Evolutionary conservation across 2,329 filamentous ascomycete genomes (phyloP), one percentile per base, ranked within the genome.

Genomic region (Magnaporthiopsis poae): DNA sequence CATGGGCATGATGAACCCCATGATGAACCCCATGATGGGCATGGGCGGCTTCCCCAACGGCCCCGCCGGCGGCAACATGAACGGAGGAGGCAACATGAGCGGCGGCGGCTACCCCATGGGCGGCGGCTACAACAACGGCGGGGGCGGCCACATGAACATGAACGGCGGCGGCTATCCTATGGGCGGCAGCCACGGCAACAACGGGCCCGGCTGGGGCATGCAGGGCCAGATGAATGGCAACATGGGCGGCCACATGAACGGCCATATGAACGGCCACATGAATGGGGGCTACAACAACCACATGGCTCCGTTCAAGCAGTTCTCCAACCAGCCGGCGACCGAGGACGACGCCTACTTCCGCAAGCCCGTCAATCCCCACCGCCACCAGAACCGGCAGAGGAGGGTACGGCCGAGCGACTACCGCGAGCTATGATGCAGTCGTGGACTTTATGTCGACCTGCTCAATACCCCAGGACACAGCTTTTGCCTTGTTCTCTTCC

Each of bases 321-420:
- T 84, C 71, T 82, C 82, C 64, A 73, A 77, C 1, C 79, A 80
- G 68, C 83, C 84, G 2, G 88, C 84, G 67, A 86, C 87, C 69
- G 91, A 96, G 66, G 92, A 96, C 67, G 91, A 92, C 68, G 91
- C 95, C 8, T 99, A 99, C 78, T 96, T 98, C 76, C 86, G 95
- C 67, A 94, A 96, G 76, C 95, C 95, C 0, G 91, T 98, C 69
- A 99, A 99, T 75, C 94, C 93, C 2, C 91, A 96, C 74, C 87
- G 95, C 64, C 91, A 95, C 74, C 89, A 93, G 76, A 91, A 92
- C 73, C 86, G 90, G 72, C 88, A 92, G 72, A 86, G 89, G 70
- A 84, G 91, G 72, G 87, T 91, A 66, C 85, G 95, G 66, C 93
- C 93, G 13, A 95, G 91, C 75, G 95, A 99, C 78, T 98, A 95